A percentile compares a stretch with the other conserved stretches of the same genome.
phyloP scores from a whole-genome alignment of 73 alveolate genomes.

The Symbiodinium pilosum region DNA sequence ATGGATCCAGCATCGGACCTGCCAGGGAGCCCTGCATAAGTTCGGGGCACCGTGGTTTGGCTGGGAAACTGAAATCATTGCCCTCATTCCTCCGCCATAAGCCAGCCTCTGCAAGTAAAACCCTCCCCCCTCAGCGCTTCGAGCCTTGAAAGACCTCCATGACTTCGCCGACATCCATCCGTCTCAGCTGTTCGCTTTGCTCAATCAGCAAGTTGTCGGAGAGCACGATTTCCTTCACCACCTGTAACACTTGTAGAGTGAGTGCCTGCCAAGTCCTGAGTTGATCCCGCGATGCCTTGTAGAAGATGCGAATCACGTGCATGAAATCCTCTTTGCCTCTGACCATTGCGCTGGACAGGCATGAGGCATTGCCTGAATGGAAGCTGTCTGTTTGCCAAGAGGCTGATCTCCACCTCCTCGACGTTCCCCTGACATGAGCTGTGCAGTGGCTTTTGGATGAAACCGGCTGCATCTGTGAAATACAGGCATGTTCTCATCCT shows the following conservation, averaged over 20 bases:
- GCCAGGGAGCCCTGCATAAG: not conserved
- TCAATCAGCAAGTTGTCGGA: slow-evolving; percentile 92
- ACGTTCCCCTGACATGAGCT: no score
- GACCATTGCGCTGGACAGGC: not conserved
- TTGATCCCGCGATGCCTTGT: slow-evolving; percentile 29
- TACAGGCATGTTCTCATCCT: no score
- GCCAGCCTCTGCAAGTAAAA: not conserved
- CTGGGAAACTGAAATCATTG: no score
- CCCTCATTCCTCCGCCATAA: not conserved
- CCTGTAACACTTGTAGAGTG: not conserved
- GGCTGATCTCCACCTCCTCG: not conserved
- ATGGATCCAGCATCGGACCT: slow-evolving; percentile 94
- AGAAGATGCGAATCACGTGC: slow-evolving; percentile 86
- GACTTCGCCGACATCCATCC: slow-evolving; percentile 85
- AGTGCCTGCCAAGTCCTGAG: no score
- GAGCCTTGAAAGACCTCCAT: slow-evolving; percentile 86
- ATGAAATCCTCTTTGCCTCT: slow-evolving; percentile 69
- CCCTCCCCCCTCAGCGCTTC: not conserved
- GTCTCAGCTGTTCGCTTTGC: slow-evolving; percentile 87
- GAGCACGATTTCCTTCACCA: slow-evolving; percentile 90
- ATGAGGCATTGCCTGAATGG: not conserved
- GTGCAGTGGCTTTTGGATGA: no score
- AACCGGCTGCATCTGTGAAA: no score
- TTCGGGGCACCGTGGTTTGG: not conserved
- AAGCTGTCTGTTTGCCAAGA: no score